Evolutionary conservation across 2,329 filamentous ascomycete genomes (phyloP), one percentile per base, ranked within the genome.

Genomic region (Pestalotiopsis sp.): DNA sequence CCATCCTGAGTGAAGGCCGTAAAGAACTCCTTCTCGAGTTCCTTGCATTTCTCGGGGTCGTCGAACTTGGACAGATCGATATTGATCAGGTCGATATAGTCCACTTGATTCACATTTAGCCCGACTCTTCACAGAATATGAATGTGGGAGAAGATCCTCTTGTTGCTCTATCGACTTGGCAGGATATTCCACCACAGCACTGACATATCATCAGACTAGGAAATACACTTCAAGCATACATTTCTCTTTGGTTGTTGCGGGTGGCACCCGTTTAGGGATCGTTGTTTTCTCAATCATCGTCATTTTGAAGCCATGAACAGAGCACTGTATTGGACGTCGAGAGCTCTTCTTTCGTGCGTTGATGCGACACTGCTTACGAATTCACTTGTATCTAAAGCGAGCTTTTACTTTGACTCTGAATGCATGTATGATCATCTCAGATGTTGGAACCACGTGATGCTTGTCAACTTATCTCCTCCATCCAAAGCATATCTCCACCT

Each of bases 21-120:
- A 12, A 62, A 31, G 59, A 62, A 39, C n/a, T 62, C 59, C 3
- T 68, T 70, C n/a, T 76, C 76, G 11, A 80, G 73, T 60, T 75
- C 69, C 63, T 77, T 71, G 7, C 73, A 66, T 17, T 69, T 70
- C 9, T 13, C 68, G 2, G 77, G 77, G 52, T 73, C 69, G 49
- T 77, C 75, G 25, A 76, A 77, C 59, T 75, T 74, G 45, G 75
- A 72, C 56, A 77, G 71, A 41, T 77, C 75, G 27, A 76, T 66
- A 61, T 76, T 76, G 11, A 74, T 70, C 13, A 77, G 72, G 14
- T 76, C 71, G 57, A 76, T 73, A 70, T 76, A 77, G 66, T 77
- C 75, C 56, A 58, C 56, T 58, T 23, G 5, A 23, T 12, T 23
- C 56, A 17, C 17, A 17, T 45, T 45, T 45, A 45, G 41, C 17